Base-by-base conservation (phyloP, 345 rosid species). In the Eucalyptus cladocalyx region DNA sequence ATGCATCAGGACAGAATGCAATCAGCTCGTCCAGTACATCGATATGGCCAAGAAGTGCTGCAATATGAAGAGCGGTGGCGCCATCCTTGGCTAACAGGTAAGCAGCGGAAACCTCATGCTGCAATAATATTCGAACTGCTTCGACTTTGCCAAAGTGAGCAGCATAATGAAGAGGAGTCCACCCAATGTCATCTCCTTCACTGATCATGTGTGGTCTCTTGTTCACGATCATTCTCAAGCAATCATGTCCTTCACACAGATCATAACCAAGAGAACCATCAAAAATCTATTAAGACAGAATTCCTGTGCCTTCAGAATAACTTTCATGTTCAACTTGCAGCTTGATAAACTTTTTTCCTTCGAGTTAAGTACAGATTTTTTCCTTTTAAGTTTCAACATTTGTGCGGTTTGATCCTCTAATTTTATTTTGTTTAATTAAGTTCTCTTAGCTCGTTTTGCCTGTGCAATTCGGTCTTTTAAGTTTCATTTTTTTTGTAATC, bases 141-240 rank as follows among this genome's bases (percentile, higher is more conserved):
- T 91, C 88, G 9, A 85, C 88, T 19, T 87, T 72, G 26, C 90
- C 89, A 18, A 69, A 87, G 47, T 81, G 88, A 18, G 92, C 90
- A 23, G 92, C 92, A 60, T 87, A 91, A 88, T 89, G 92, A 43
- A 91, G 86, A 53, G 90, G 89, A 53, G 90, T 89, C 92, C 92
- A 91, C 32, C 90, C 92, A 30, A 89, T 80, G 72, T 37, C 47
- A 17, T 89, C 92, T 53, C 80, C 90, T 88, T 89, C 87, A 4
- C 60, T 32, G 56, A 89, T 91, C 86, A 91, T 87, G 45, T 89
- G 51, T 6, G 90, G 81, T 28, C 90, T 89, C 88, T 80, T 86
- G 89, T 87, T 87, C 15, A 87, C 88, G 17, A 91, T 56, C 53
- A 86, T 86, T 85, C 60, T 87, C 88, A 91, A 1, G 83, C 83